These are phyloP conservation scores for Phlegmacium glaucopus DNA, from an alignment of 768 basidiomycete species.

Conservation along the genomic window DNA sequence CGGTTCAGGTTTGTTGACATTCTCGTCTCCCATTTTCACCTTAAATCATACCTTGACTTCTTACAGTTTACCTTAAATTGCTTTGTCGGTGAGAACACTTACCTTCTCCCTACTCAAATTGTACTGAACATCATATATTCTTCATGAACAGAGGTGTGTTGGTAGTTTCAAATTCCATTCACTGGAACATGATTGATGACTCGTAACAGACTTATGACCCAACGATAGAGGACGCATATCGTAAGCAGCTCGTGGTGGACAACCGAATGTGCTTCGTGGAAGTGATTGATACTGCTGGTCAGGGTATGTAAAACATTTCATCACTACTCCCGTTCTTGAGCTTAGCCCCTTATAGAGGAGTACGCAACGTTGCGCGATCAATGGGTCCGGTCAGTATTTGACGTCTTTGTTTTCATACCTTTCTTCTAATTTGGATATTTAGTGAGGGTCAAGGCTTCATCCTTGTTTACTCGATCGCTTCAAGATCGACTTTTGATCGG, in stretches of 20 bases:
- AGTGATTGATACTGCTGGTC: conserved; percentile 96
- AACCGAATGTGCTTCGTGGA: conserved; percentile 95
- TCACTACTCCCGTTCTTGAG: conserved; percentile 15
- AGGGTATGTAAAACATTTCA: conserved; percentile 57
- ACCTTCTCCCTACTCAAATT: conserved; percentile 9
- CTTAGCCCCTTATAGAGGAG: conserved; percentile 62
- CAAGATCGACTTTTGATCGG: conserved; percentile 87
- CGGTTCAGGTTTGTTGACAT: conserved; percentile 73
- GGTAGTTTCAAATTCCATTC: conserved; percentile 1
- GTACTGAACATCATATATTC: conserved; percentile 3
- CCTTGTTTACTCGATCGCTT: conserved; percentile 94
- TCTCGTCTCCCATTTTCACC: conserved; percentile 7
- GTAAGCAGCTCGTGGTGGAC: conserved; percentile 92
- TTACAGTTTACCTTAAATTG: conserved; percentile 90
- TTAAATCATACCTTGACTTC: conserved; percentile 3
- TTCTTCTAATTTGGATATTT: conserved; percentile 7
- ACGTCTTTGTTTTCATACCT: conserved; percentile 8
- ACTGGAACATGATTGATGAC: conserved; percentile 13
- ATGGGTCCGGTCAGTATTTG: conserved; percentile 83
- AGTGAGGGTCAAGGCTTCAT: conserved; percentile 99
- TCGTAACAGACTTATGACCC: conserved; percentile 85
- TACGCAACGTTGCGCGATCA: conserved; percentile 96
- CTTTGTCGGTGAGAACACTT: conserved; percentile 76
- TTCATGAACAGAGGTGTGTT: conserved; percentile 49
- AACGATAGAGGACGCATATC: conserved; percentile 97